Evolutionary conservation across 2,329 filamentous ascomycete genomes (phyloP), one percentile per base, ranked within the genome.

Genomic region (Chaetoscypha palmicola): DNA sequence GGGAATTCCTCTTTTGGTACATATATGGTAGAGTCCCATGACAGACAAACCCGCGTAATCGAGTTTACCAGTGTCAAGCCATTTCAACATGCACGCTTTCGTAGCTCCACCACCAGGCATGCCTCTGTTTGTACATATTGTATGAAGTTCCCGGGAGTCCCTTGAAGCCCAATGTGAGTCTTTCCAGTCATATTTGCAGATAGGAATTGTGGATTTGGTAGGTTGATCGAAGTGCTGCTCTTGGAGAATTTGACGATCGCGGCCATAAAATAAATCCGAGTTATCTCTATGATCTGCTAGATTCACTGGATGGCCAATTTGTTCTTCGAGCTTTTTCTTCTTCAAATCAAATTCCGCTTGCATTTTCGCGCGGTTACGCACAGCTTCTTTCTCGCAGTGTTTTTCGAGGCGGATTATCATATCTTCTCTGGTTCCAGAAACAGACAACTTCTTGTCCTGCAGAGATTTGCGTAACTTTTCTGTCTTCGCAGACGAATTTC

Each of bases 81-180:
- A 55, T 22, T 55, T 54, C n/a, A 51, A 5, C 43, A 49, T 44
- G 2, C 45, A 38, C 42, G 52, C 49, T 33, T 50, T 53, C 4
- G 51, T 38, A 2, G 28, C 38, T 19, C 16, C 16, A 4, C 47
- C 51, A 2, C 44, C 47, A 3, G 42, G 45, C 51, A 51, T 53
- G 10, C 37, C 48, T 20, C 47, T 43, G 5, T 47, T 26, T 1
- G 1, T 1, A 36, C 47, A 53, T 3, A 54, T 53, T 7, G 49
- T 46, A 0, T 2, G 5, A 12, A 57, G 22, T 16, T 58, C 41
- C 2, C 42, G 31, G 23, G 48, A 35, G 2, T 37, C 48, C 22
- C 32, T 47, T 4, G 21, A 33, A 1, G 54, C 52, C 55, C 55
- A 57, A 8, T 48, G 52, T 0, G 52, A 56, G 9, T 50, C 28